Evolutionary conservation across 805 yeast species (phyloP).

Genomic region (Yarrowia alimentaria): DNA sequence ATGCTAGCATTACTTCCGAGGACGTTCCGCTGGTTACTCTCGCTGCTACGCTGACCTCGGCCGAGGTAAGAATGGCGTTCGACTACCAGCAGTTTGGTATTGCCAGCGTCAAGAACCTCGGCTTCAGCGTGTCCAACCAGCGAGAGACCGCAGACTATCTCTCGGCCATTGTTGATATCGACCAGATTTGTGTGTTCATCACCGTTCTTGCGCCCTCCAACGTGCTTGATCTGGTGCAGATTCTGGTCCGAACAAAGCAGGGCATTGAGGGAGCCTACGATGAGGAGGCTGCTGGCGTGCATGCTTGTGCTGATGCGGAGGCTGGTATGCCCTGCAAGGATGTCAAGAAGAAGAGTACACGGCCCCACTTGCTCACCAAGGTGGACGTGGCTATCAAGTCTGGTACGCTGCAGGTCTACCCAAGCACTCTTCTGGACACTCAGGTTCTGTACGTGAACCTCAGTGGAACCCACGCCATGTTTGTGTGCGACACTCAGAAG

Average conservation of each 20-base stretch:
- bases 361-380: conserved; percentile 47
- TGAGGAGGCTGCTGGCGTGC: conserved; percentile 71
- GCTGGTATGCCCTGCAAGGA: conserved; percentile 34
- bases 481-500: conserved; percentile 34
- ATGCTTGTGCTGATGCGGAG: conserved; percentile 48
- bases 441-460: conserved; percentile 59
- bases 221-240: conserved; percentile 70
- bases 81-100: conserved; percentile 85
- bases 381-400: conserved; percentile 60
- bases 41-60: conserved; percentile 53
- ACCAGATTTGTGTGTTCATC: conserved; percentile 57
- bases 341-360: conserved; percentile 21
- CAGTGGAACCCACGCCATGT: conserved; percentile 36
- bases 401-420: conserved; percentile 65
- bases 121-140: conserved; percentile 66
- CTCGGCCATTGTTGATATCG: conserved; percentile 40
- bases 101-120: conserved; percentile 49
- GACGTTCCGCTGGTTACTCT: conserved; percentile 67
- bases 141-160: conserved; percentile 63
- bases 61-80: conserved; percentile 64
- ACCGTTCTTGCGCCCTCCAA: conserved; percentile 88
- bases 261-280: conserved; percentile 71
- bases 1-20: conserved; percentile 31
- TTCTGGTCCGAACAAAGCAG: conserved; percentile 66
- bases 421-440: conserved; percentile 74